phyloP scores from a whole-genome alignment of 225 moss, liverwort and hornwort species.

The Polytrichum formosum region DNA sequence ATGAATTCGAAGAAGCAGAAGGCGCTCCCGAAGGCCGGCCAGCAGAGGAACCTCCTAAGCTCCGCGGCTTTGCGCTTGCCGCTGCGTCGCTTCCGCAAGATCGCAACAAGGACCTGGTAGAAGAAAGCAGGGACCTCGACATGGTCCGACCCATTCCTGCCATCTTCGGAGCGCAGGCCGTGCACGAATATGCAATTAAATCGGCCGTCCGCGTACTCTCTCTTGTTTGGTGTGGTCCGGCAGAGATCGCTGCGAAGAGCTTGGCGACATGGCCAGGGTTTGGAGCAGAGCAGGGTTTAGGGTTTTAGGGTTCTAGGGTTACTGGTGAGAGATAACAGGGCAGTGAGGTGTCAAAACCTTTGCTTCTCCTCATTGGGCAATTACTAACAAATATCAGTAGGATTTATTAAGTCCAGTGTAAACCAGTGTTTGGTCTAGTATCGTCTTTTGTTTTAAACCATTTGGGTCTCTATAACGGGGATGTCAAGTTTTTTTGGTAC shows the following conservation, averaged over 20 bases:
- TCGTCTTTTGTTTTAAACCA: too few relatives aligned
- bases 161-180: conserved; percentile 12
- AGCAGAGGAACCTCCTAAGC: conserved; percentile 26
- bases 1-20: conserved; percentile 18
- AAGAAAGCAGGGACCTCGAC: conserved; percentile 43
- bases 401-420: too few relatives aligned
- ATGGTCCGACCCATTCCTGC: conserved; percentile 45
- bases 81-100: conserved; percentile 18
- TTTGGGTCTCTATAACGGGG: too few relatives aligned
- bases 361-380: too few relatives aligned
- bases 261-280: conserved; percentile 4
- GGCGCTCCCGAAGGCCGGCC: background rate
- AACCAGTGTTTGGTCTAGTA: too few relatives aligned
- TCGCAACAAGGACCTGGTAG: conserved; percentile 45
- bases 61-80: conserved; percentile 15
- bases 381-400: too few relatives aligned
- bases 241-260: background rate
- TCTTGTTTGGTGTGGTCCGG: background rate
- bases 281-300: background rate
- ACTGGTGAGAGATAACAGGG: background rate
- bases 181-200: background rate
- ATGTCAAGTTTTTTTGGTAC: too few relatives aligned
- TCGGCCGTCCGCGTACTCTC: background rate
- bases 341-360: background rate
- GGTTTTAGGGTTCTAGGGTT: conserved; percentile 1